Conservation (phyloP, 2,329 filamentous ascomycete genomes). For the Talaromyces islandicus region DNA sequence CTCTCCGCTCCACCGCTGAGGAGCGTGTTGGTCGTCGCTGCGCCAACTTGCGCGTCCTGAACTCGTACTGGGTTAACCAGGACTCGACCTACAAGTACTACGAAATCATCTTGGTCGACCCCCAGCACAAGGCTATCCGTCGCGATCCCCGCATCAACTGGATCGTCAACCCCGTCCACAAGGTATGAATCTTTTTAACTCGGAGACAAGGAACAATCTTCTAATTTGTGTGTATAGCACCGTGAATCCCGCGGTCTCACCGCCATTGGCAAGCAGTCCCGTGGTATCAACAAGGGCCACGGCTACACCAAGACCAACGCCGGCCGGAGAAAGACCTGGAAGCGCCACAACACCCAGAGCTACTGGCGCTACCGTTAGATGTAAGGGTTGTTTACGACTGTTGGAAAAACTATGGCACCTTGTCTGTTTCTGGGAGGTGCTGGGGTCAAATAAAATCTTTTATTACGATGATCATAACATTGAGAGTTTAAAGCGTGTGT, state of each 20-base stretch:
- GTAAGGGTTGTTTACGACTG: slow-evolving; percentile 21
- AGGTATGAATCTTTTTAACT: slow-evolving; percentile 41
- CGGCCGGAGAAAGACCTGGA: slow-evolving; percentile 99
- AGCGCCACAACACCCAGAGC: slow-evolving; percentile 98
- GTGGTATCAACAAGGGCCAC: slow-evolving; percentile 99
- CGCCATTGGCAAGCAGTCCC: slow-evolving; percentile 98
- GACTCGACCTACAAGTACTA: slow-evolving; percentile 99
- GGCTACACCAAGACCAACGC: slow-evolving; percentile 97
- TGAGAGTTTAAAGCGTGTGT: slow-evolving; percentile 21
- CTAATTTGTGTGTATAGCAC: slow-evolving; percentile 53
- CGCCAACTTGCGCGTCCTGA: slow-evolving; percentile 98
- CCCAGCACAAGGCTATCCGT: slow-evolving; percentile 99
- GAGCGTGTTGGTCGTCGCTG: slow-evolving; percentile 99
- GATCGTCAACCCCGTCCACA: slow-evolving; percentile 99
- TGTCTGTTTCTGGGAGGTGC: slow-evolving; percentile 18
- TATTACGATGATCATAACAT: slow-evolving; percentile 12
- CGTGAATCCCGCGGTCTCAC: slow-evolving; percentile 96
- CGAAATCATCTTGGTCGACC: slow-evolving; percentile 99
- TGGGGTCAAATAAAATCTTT: slow-evolving; percentile 5
- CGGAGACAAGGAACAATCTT: neutral
- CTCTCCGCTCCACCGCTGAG: slow-evolving; percentile 94
- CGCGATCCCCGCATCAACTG: slow-evolving; percentile 99
- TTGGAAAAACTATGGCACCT: slow-evolving; percentile 20
- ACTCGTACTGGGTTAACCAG: slow-evolving; percentile 99
- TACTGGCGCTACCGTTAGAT: slow-evolving; percentile 91